These are phyloP conservation scores for Yamadazyma dushanensis DNA, from an alignment of 1,139 yeast species.

Conservation along the genomic window DNA sequence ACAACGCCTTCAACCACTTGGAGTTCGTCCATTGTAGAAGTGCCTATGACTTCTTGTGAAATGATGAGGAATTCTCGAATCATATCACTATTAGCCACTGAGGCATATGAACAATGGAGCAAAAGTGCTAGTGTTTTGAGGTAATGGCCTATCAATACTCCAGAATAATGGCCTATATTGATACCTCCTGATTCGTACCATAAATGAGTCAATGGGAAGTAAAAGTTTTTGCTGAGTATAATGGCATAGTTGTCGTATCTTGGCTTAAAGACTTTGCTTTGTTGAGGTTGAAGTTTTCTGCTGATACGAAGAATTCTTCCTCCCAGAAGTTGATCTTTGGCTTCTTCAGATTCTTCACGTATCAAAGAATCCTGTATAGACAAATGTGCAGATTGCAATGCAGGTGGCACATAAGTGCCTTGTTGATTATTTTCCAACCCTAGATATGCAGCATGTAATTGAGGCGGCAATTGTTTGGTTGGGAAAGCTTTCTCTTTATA, in stretches of 20 bases:
- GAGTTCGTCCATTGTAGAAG: conserved; percentile 25
- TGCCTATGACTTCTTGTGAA: conserved; percentile 26
- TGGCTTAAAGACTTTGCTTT: conserved; percentile 13
- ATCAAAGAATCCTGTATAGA: conserved; percentile 35
- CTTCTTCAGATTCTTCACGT: conserved; percentile 38
- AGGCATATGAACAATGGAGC: conserved; percentile 58
- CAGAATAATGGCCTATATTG: conserved; percentile 55
- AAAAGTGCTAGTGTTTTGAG: conserved; percentile 57
- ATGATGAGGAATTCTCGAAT: conserved; percentile 51
- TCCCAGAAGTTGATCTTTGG: conserved; percentile 40
- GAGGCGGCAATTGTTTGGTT: conserved; percentile 46
- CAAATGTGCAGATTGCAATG: conserved; percentile 9
- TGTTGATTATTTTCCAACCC: conserved; percentile 13
- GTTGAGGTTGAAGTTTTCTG: conserved; percentile 11
- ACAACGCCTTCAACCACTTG: conserved; percentile 46
- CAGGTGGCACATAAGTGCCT: conserved; percentile 9
- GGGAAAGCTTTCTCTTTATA: conserved; percentile 32
- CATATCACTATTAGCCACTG: conserved; percentile 56
- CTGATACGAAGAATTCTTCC: conserved; percentile 57
- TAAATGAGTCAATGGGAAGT: conserved; percentile 54
- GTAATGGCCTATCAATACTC: conserved; percentile 57
- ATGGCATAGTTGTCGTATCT: conserved; percentile 39
- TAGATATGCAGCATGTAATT: conserved; percentile 40
- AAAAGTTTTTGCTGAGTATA: conserved; percentile 47
- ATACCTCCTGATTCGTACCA: conserved; percentile 52